Conservation (phyloP, 441 rosid species). For the Cnidoscolus chayamansa region DNA sequence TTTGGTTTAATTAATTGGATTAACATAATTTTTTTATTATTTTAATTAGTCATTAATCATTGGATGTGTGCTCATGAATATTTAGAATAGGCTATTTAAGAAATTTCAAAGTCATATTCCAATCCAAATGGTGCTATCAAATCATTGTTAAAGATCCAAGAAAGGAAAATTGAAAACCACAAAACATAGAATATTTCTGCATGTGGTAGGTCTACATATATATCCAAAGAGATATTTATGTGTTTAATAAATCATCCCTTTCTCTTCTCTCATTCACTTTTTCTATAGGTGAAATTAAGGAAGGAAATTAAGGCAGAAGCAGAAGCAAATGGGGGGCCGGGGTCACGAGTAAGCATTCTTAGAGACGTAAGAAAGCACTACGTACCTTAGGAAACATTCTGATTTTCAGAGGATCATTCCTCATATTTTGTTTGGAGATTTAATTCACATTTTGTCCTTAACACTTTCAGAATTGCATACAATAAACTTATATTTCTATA, state of each 20-base stretch:
- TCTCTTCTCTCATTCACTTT: too few species aligned
- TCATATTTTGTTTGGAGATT: too few species aligned
- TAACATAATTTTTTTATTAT: too few species aligned
- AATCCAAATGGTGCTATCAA: constrained; percentile 24
- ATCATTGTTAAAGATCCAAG: constrained; percentile 17
- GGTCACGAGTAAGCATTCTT: constrained; percentile 48
- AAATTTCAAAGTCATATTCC: constrained; percentile 1
- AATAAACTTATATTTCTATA: too few species aligned
- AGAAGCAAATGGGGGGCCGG: constrained; percentile 28
- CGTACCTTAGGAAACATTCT: neutral
- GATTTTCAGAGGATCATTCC: neutral
- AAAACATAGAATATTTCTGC: constrained; percentile 15
- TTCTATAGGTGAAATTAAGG: neutral
- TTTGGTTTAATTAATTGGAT: too few species aligned
- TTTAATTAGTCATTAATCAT: too few species aligned
- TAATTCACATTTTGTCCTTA: too few species aligned
- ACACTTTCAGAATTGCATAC: too few species aligned
- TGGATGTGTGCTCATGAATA: neutral
- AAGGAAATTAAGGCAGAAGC: too few species aligned
- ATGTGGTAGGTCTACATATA: too few species aligned
- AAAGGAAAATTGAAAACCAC: constrained; percentile 9
- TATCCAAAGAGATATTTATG: too few species aligned
- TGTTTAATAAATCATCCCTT: too few species aligned
- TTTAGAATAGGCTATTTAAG: neutral
- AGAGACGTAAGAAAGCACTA: constrained; percentile 47